These are phyloP conservation scores for Helicocarpus griseus DNA, from an alignment of 2,329 filamentous ascomycete genomes.

Conservation along the genomic window DNA sequence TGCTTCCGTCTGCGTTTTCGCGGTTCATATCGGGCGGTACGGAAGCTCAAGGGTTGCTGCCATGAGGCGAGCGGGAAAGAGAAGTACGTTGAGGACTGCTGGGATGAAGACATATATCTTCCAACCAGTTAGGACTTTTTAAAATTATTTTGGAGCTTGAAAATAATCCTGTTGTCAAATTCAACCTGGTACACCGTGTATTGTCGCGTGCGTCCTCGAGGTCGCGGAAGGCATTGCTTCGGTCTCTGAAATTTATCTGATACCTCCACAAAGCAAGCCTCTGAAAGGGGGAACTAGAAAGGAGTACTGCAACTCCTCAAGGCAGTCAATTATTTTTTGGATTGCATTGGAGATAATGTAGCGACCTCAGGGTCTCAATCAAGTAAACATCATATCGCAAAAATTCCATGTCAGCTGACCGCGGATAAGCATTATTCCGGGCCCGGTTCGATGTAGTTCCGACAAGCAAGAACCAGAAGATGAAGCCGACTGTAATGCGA, in stretches of 20 bases:
- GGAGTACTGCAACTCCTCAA: neutral
- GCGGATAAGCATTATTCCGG: neutral
- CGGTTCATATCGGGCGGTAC: conserved; percentile 27
- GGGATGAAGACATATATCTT: conserved; percentile 21
- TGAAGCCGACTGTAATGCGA: too few species aligned
- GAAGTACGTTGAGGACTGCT: conserved; percentile 27
- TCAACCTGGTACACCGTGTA: neutral
- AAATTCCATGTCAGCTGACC: neutral
- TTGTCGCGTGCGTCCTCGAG: neutral
- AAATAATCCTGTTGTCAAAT: neutral
- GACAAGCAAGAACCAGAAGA: too few species aligned
- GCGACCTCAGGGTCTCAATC: too few species aligned
- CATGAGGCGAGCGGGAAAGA: conserved; percentile 29
- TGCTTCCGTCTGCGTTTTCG: conserved; percentile 24
- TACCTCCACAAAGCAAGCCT: neutral
- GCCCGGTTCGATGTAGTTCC: neutral
- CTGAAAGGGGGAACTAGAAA: neutral
- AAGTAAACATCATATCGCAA: too few species aligned
- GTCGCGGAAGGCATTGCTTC: neutral
- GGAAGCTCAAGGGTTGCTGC: conserved; percentile 27
- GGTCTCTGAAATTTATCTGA: too few species aligned
- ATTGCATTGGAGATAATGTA: too few species aligned
- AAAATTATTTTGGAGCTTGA: neutral
- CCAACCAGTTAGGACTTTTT: neutral
- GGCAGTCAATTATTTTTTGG: too few species aligned